Evolutionary conservation across 2,329 filamentous ascomycete genomes (phyloP).

Genomic region (Alternaria panax): DNA sequence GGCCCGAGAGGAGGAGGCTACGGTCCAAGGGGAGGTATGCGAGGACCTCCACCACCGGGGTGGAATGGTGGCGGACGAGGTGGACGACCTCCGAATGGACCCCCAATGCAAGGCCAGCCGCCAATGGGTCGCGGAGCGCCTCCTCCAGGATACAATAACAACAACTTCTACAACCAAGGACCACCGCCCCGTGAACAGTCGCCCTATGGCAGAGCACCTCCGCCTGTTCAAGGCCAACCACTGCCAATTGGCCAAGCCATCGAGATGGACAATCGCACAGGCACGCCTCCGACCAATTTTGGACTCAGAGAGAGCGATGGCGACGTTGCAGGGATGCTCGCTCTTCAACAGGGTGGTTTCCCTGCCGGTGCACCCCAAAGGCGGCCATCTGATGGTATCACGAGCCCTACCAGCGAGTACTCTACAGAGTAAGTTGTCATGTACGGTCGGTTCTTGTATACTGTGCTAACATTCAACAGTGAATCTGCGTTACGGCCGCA

Average conservation of each 20-base stretch:
- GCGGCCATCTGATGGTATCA: constrained; percentile 31
- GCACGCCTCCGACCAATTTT: constrained; percentile 45
- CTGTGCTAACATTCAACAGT: constrained; percentile 21
- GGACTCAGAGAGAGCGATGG: constrained; percentile 68
- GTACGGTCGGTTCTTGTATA: no score
- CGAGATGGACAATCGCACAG: constrained; percentile 75
- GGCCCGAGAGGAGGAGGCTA: constrained; percentile 47
- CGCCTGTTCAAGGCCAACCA: constrained; percentile 48
- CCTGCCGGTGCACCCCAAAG: constrained; percentile 37
- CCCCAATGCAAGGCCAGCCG: constrained; percentile 44
- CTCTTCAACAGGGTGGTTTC: constrained; percentile 65
- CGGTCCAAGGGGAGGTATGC: constrained; percentile 49
- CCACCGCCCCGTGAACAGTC: constrained; percentile 51
- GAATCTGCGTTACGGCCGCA: constrained; percentile 17
- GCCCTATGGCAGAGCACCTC: constrained; percentile 64
- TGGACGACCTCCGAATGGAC: constrained; percentile 41
- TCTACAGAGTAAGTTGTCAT: constrained; percentile 70
- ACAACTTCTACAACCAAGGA: constrained; percentile 39
- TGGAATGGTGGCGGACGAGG: constrained; percentile 50
- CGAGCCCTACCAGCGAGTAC: constrained; percentile 73
- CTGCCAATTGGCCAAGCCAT: constrained; percentile 68
- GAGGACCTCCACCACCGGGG: constrained; percentile 52
- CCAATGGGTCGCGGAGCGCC: constrained; percentile 52
- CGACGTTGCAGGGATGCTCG: constrained; percentile 77
- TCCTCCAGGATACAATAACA: constrained; percentile 54